phyloP scores from a whole-genome alignment of 2,329 filamentous ascomycete genomes.

The Grosmannia clavigera region DNA sequence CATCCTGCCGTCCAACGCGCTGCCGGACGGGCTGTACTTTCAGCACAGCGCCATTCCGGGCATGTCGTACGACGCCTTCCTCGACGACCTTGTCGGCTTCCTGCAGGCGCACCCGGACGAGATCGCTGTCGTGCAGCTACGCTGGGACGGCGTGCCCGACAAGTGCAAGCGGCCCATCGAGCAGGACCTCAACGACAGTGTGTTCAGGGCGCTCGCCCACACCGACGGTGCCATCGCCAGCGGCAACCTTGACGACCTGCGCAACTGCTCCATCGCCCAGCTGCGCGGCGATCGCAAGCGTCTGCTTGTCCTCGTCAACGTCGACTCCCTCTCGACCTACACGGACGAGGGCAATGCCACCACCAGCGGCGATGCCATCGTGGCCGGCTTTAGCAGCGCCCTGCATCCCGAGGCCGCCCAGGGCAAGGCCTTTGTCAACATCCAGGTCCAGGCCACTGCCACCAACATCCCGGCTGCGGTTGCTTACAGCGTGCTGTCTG shows the following conservation, averaged over 20 bases:
- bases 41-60: conserved; percentile 37
- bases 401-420: conserved; percentile 20
- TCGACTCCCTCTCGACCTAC: conserved; percentile 27
- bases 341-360: conserved; percentile 29
- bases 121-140: conserved; percentile 35
- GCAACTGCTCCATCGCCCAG: conserved; percentile 19
- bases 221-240: conserved; percentile 18
- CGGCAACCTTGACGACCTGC: conserved; percentile 22
- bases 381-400: conserved; percentile 21
- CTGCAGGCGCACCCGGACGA: conserved; percentile 27
- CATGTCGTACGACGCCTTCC: conserved; percentile 31
- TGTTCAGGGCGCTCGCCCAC: conserved; percentile 21
- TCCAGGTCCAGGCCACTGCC: conserved; percentile 40
- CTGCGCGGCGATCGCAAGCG: conserved; percentile 23
- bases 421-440: conserved; percentile 25
- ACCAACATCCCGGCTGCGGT: conserved; percentile 35
- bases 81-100: conserved; percentile 28
- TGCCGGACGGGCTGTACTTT: conserved; percentile 35
- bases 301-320: conserved; percentile 24
- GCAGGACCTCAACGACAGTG: conserved; percentile 25
- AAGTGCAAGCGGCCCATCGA: conserved; percentile 30
- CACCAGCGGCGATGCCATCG: conserved; percentile 24
- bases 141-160: conserved; percentile 36
- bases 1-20: conserved; percentile 22
- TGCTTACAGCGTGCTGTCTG: conserved; percentile 29